phyloP scores from a whole-genome alignment of 2,329 filamentous ascomycete species.

The Zelopaecilomyces penicillatus region DNA sequence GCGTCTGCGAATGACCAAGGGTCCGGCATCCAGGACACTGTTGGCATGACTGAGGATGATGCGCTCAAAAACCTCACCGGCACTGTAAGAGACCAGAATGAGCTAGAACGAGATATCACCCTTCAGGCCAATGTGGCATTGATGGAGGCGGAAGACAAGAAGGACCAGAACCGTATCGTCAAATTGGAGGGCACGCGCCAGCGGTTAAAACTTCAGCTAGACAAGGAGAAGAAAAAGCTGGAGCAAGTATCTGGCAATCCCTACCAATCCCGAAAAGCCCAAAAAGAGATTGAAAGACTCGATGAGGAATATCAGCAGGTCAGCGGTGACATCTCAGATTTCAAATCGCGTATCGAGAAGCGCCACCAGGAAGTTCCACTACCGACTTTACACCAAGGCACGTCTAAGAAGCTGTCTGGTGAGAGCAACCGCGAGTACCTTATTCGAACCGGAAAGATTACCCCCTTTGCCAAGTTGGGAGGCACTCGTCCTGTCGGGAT shows the following conservation, averaged over 20 bases:
- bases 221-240: conserved; percentile 41
- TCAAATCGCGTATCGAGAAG: conserved; percentile 71
- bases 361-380: conserved; percentile 50
- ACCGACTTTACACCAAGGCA: conserved; percentile 33
- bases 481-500: conserved; percentile 52
- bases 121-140: conserved; percentile 51
- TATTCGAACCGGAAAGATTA: conserved; percentile 94
- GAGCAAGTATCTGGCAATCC: conserved; percentile 36
- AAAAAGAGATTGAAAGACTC: conserved; percentile 58
- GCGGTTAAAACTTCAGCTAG: conserved; percentile 58
- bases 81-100: conserved; percentile 75
- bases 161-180: conserved; percentile 53
- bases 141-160: conserved; percentile 54
- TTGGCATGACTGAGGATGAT: conserved; percentile 46
- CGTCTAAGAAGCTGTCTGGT: conserved; percentile 58
- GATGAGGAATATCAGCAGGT: conserved; percentile 56
- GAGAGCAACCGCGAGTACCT: conserved; percentile 84
- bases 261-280: conserved; percentile 47
- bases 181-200: conserved; percentile 45
- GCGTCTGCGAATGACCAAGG: neutral
- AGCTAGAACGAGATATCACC: conserved; percentile 80
- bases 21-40: conserved; percentile 5
- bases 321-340: conserved; percentile 68
- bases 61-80: conserved; percentile 56
- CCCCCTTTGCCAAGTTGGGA: conserved; percentile 78